Base-by-base conservation (phyloP, 345 rosid species). In the Combretum micranthum region DNA sequence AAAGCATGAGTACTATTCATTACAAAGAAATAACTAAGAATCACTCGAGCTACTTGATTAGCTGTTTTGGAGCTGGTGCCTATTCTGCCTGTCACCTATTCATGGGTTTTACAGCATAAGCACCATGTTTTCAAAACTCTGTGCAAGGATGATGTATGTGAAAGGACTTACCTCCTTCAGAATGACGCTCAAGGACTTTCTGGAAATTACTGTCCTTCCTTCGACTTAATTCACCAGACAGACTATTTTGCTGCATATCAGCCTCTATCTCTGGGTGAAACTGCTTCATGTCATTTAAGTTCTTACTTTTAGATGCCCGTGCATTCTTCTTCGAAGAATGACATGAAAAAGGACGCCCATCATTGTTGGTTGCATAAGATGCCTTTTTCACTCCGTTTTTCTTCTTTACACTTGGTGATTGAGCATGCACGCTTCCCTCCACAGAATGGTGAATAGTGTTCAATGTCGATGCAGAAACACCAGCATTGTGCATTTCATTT, bases 101-200 rank as follows among this genome's bases (percentile, higher is more conserved):
- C 64, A 44, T 43, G 58, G 37, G 61, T 72, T 59, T 65, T 53
- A 61, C 37, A 20, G 25, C 25, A 12, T 20, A 12, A 19, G 21
- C 14, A 12, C 13, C 25, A 50, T 14, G 15, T 19, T 20, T 26
- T 20, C 32, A 51, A 23, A 32, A 49, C 62, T 44, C 64, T 44
- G 45, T 16, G 56, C 48, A 55, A 47, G 37, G 65, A 25, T 45
- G 47, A 57, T 60, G 59, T 6, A 56, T 46, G 48, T 64, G 56
- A 56, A 67, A 75, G 47, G 47, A 53, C 69, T 59, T 83, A 94
- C 99, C 97, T 82, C 75, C 93, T 73, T 75, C 90, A 63, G 78
- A 80, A 57, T 55, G 48, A 55, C 51, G 81, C 56, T 74, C 84
- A 25, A 14, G 65, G 23, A 65, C 64, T 68, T 78, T 93, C 60